Base-by-base conservation (phyloP, 768 basidiomycete genomes). In the Amanita inopinata region DNA sequence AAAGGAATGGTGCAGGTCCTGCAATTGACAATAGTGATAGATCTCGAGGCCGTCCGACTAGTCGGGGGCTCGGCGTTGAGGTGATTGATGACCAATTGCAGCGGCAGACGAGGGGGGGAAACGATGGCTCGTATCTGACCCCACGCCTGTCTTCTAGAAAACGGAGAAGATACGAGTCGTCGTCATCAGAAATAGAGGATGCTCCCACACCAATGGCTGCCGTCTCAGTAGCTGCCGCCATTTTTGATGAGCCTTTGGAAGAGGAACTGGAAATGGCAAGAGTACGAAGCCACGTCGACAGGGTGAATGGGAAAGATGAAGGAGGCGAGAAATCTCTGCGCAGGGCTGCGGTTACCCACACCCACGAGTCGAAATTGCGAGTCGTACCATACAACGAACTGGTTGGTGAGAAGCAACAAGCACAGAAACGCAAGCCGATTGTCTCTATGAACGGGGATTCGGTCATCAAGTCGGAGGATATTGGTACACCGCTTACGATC, bases 381-480 rank as follows among this genome's bases (percentile, higher is more conserved):
- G 14, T 15, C 43, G 14, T 22, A 14, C 11, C 12, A 22, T 3
- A 40, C 24, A 27, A 19, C 30, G 39, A 27, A 30, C 14, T 28
- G 11, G 12, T 20, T 8, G 18, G 22, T 20, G 20, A 4, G 24
- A 20, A 2, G 17, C 20, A 25, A 11, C 39, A 4, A n/a, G 14
- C n/a, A 28, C n/a, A 8, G 39, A 47, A 19, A 47, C 22, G 38
- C n/a, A 25, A 34, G 39, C 36, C 15, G 20, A 35, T n/a, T n/a
- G n/a, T n/a, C n/a, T n/a, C n/a, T n/a, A n/a, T 40, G 42, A 45
- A 39, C 24, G 46, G 43, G 18, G 37, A 20, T 18, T 56, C 60
- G 15, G 65, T 62, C 37, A 61, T 69, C 32, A 73, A 73, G 53
- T 67, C 66, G n/a, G 78, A 79, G 53, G 76, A 76, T 45, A 49